Percentiles rank a stretch among this genome's conserved stretches.
phyloP scores from a whole-genome alignment of 225 moss, liverwort and hornwort species.

The Takakia lepidozioides region DNA sequence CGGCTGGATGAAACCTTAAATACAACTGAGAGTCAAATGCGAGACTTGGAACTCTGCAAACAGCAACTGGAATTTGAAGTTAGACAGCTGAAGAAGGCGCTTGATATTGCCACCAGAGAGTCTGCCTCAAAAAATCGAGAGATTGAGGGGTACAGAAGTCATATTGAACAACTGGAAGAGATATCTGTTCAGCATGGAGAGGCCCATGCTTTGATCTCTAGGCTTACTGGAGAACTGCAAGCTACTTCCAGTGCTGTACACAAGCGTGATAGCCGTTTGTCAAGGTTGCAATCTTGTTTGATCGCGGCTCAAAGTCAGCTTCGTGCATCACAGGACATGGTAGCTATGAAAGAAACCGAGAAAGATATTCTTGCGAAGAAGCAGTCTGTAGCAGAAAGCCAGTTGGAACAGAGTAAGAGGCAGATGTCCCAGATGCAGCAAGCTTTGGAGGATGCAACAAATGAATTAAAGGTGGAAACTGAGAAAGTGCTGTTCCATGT shows the following conservation, averaged over 20 bases:
- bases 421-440: constrained; percentile 26
- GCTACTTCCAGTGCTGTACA: constrained; percentile 19
- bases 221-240: constrained; percentile 36
- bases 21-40: constrained; percentile 23
- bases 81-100: constrained; percentile 17
- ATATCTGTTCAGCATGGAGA: constrained; percentile 31
- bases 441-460: constrained; percentile 27
- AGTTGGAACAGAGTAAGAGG: constrained; percentile 28
- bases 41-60: constrained; percentile 30
- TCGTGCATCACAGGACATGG: constrained; percentile 12
- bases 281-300: constrained; percentile 30
- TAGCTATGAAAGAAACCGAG: constrained; percentile 32
- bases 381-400: constrained; percentile 30
- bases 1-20: constrained; percentile 35
- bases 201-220: constrained; percentile 20
- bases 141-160: constrained; percentile 17
- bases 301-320: constrained; percentile 25
- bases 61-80: constrained; percentile 29
- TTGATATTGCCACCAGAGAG: constrained; percentile 14
- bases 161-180: constrained; percentile 21
- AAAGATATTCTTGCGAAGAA: constrained; percentile 27
- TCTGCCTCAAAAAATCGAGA: constrained; percentile 25
- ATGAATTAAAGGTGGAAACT: constrained; percentile 30
- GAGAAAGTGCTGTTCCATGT: constrained; percentile 32
- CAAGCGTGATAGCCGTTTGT: constrained; percentile 31